A percentile compares a stretch with the other conserved stretches of the same genome.
These are phyloP conservation scores for Ostreobium quekettii DNA, from an alignment of 139 green algal genomes.

Conservation along the genomic window DNA sequence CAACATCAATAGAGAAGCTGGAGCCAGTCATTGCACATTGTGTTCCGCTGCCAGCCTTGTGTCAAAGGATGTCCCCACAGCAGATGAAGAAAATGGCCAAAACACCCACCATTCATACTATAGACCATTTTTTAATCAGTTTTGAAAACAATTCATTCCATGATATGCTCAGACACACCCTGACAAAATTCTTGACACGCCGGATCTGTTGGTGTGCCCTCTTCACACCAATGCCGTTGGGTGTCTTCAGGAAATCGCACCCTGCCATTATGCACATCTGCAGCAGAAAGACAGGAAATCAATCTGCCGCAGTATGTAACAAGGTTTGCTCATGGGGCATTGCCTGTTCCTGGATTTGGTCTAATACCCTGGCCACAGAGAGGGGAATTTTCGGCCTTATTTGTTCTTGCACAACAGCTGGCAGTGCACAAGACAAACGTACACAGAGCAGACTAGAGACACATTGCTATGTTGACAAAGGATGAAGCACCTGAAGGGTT, in stretches of 20 bases:
- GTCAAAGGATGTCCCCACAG: background rate
- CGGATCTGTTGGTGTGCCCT: conserved; percentile 75
- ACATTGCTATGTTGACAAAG: no score
- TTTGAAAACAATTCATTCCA: background rate
- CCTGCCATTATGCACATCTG: conserved; percentile 93
- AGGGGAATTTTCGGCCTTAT: background rate
- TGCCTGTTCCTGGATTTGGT: no score
- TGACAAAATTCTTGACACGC: conserved; percentile 51
- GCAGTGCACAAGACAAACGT: background rate
- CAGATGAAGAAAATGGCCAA: background rate
- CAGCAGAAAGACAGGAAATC: conserved; percentile 6
- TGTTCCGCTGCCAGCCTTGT: background rate
- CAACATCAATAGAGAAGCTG: background rate
- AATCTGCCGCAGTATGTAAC: background rate
- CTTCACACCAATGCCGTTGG: conserved; percentile 82
- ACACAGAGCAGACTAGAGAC: background rate
- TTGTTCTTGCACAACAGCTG: background rate
- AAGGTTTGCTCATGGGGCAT: background rate
- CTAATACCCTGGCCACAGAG: no score
- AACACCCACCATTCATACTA: background rate
- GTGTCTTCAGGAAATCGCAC: conserved; percentile 85
- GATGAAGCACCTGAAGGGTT: no score
- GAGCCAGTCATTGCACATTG: background rate
- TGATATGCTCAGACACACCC: conserved; percentile 35
- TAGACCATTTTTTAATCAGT: background rate